Conservation (phyloP, 495 filamentous ascomycete species). For the Podospora conica region DNA sequence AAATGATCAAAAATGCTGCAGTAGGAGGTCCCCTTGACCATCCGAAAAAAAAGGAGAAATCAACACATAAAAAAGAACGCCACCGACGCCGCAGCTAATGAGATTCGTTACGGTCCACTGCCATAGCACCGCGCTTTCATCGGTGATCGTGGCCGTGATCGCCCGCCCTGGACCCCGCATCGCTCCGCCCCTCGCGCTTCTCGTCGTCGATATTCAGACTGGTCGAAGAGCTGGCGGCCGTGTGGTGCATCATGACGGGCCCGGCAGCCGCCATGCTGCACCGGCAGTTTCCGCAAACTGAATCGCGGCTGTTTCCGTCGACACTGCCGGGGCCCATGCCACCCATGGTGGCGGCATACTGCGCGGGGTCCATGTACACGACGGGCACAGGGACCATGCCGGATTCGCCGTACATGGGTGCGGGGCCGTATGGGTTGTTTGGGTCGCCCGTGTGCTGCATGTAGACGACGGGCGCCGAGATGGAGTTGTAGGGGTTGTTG, state of each 20-base stretch:
- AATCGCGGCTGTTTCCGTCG: slow-evolving; percentile 1
- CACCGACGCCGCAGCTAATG: slow-evolving; percentile 14
- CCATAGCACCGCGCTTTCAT: background rate
- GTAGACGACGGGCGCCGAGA: slow-evolving; percentile 4
- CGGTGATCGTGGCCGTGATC: background rate
- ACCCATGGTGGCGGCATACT: background rate
- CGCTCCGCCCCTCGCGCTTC: slow-evolving; percentile 1
- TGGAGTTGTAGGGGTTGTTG: slow-evolving; percentile 8
- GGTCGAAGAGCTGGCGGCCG: background rate
- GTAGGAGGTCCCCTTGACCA: background rate
- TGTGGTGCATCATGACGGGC: background rate
- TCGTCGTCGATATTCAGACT: slow-evolving; percentile 4
- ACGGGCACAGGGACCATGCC: slow-evolving; percentile 5
- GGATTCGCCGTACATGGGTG: slow-evolving; percentile 1
- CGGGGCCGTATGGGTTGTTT: slow-evolving; percentile 8
- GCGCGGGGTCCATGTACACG: slow-evolving; percentile 5
- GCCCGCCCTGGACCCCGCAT: background rate
- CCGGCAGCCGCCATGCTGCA: slow-evolving; percentile 6
- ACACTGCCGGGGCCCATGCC: background rate
- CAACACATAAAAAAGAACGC: slow-evolving; percentile 5
- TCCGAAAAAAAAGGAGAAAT: background rate
- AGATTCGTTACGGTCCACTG: background rate
- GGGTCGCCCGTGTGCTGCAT: slow-evolving; percentile 7
- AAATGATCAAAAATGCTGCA: slow-evolving; percentile 8
- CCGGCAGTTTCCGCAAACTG: slow-evolving; percentile 8